These are phyloP conservation scores for Tephrocybe sp. DNA, from an alignment of 768 basidiomycete genomes.

Conservation along the genomic window DNA sequence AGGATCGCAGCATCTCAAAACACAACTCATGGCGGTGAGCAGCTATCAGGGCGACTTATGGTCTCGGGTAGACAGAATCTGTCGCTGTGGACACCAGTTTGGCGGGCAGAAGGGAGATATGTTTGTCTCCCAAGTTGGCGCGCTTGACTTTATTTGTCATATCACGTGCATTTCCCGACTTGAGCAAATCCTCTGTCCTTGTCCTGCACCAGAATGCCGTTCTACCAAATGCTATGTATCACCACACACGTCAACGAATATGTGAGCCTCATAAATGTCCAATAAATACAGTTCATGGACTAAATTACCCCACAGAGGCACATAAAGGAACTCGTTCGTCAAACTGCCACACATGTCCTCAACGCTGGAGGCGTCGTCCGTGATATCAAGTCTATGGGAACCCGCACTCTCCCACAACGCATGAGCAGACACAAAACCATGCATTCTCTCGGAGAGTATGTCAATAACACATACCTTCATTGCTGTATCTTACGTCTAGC, in stretches of 20 bases:
- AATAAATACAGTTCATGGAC: neutral
- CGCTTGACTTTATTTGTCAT: neutral
- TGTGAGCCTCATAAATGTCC: constrained; percentile 38
- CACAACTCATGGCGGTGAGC: neutral
- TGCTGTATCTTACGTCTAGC: neutral
- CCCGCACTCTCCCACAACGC: constrained; percentile 65
- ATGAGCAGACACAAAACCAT: constrained; percentile 63
- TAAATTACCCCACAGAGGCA: constrained; percentile 45
- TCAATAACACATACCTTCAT: constrained; percentile 21
- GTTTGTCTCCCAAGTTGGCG: too few species aligned
- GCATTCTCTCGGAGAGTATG: constrained; percentile 74
- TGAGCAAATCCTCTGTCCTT: neutral
- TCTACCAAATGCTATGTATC: constrained; percentile 87
- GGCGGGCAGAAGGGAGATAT: too few species aligned
- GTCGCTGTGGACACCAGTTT: too few species aligned
- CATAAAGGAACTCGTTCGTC: constrained; percentile 71
- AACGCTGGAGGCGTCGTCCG: constrained; percentile 79
- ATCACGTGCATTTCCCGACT: neutral
- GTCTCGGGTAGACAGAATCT: neutral
- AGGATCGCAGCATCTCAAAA: neutral
- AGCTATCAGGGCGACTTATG: neutral
- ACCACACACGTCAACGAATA: constrained; percentile 73
- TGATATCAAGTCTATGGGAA: constrained; percentile 73
- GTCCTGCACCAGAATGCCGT: constrained; percentile 57
- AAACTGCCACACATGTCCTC: constrained; percentile 70